phyloP scores from a whole-genome alignment of 257 asterid genomes.

The Rauvolfia tetraphylla region DNA sequence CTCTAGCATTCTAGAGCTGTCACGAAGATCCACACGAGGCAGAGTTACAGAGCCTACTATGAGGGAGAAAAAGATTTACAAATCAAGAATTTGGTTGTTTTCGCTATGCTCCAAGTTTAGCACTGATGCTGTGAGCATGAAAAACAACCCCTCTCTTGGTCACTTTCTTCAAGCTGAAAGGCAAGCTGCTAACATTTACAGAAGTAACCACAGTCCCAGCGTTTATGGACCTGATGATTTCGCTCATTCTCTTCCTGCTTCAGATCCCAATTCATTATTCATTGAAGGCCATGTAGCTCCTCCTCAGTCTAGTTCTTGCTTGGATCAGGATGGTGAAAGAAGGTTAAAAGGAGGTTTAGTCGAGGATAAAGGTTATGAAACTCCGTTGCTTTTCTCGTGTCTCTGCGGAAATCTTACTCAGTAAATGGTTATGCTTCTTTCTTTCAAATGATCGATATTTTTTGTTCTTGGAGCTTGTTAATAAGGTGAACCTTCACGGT shows the following conservation, averaged over 20 bases:
- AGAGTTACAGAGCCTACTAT: slow-evolving; percentile 35
- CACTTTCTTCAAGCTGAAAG: slow-evolving; percentile 73
- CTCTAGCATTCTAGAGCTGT: slow-evolving; percentile 57
- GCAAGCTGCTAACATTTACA: slow-evolving; percentile 34
- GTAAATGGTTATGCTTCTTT: slow-evolving; percentile 10
- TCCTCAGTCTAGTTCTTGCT: slow-evolving; percentile 26
- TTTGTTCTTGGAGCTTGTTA: not conserved
- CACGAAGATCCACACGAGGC: slow-evolving; percentile 55
- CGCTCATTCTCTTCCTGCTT: slow-evolving; percentile 22
- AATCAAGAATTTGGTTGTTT: slow-evolving; percentile 51
- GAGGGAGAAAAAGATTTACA: slow-evolving; percentile 42
- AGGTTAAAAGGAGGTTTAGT: slow-evolving; percentile 31
- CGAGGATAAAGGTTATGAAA: slow-evolving; percentile 36
- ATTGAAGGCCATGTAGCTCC: slow-evolving; percentile 47
- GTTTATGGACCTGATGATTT: slow-evolving; percentile 45
- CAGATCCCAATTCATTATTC: slow-evolving; percentile 37
- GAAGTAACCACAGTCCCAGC: slow-evolving; percentile 23
- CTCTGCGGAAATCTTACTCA: slow-evolving; percentile 52
- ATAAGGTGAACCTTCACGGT: not conserved
- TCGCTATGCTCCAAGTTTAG: slow-evolving; percentile 58
- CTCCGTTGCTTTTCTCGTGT: slow-evolving; percentile 48
- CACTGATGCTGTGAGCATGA: slow-evolving; percentile 58
- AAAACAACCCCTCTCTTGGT: slow-evolving; percentile 49
- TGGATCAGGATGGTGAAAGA: slow-evolving; percentile 17
- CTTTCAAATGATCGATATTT: not conserved